Conservation (phyloP, 805 yeast species). For the Candida silvicultrix region DNA sequence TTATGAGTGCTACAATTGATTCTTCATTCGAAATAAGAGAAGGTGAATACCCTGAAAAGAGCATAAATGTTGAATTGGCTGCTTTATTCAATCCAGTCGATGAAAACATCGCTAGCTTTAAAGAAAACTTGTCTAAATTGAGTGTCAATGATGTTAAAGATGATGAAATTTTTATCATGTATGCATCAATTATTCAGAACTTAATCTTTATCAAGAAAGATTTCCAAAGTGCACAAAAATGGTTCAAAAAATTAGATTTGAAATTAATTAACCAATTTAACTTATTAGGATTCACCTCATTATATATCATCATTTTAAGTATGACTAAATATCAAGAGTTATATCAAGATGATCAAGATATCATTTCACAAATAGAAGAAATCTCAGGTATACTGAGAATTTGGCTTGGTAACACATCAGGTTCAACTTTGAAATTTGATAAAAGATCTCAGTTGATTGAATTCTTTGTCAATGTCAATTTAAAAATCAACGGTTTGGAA, state of each 20-base stretch:
- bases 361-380: conserved; percentile 22
- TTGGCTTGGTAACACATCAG: conserved; percentile 28
- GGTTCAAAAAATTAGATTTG: conserved; percentile 19
- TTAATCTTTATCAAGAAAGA: conserved; percentile 19
- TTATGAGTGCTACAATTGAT: conserved; percentile 17
- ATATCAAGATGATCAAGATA: conserved; percentile 11
- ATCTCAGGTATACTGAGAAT: conserved; percentile 26
- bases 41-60: background rate
- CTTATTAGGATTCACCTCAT: conserved; percentile 25
- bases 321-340: conserved; percentile 13
- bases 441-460: conserved; percentile 27
- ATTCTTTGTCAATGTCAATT: conserved; percentile 21
- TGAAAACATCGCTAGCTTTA: conserved; percentile 15
- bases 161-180: conserved; percentile 19
- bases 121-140: conserved; percentile 15
- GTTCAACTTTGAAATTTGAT: conserved; percentile 21
- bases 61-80: conserved; percentile 10
- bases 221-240: conserved; percentile 15
- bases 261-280: conserved; percentile 10
- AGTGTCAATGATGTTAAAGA: conserved; percentile 12
- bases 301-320: conserved; percentile 19
- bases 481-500: conserved; percentile 20
- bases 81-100: conserved; percentile 25
- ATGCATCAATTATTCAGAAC: conserved; percentile 23
- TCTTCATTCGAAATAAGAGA: background rate